Conservation (phyloP, 1,284 basidiomycete genomes). For the Entoloma clypeatum region DNA sequence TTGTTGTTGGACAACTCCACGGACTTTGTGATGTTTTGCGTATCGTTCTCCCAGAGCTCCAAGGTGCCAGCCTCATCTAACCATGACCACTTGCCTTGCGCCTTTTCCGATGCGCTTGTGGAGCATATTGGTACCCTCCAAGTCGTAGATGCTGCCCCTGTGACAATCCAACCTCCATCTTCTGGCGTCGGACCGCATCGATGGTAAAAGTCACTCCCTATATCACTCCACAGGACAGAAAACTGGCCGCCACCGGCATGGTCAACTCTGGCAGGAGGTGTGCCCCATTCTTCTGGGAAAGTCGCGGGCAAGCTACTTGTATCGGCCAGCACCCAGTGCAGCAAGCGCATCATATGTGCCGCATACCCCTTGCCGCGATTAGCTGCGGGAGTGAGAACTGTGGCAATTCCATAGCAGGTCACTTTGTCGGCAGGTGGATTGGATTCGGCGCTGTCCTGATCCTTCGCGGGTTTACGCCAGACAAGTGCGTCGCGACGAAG, state of each 20-base stretch:
- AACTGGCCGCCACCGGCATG: slow-evolving; percentile 34
- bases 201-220: slow-evolving; percentile 53
- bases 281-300: slow-evolving; percentile 37
- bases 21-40: slow-evolving; percentile 25
- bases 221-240: slow-evolving; percentile 62
- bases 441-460: slow-evolving; percentile 3
- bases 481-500: slow-evolving; percentile 31
- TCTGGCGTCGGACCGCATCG: slow-evolving; percentile 37
- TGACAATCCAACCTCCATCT: slow-evolving; percentile 47
- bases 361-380: slow-evolving; percentile 49
- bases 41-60: slow-evolving; percentile 33
- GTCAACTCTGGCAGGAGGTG: slow-evolving; percentile 25
- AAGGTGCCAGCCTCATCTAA: slow-evolving; percentile 29
- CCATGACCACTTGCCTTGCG: slow-evolving; percentile 28
- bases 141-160: slow-evolving; percentile 38
- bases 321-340: slow-evolving; percentile 48
- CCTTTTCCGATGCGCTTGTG: not conserved
- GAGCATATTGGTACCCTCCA: slow-evolving; percentile 32
- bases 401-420: slow-evolving; percentile 43
- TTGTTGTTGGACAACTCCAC: slow-evolving; percentile 21
- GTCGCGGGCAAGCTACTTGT: slow-evolving; percentile 19
- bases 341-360: slow-evolving; percentile 47
- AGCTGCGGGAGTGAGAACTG: slow-evolving; percentile 44
- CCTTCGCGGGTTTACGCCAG: slow-evolving; percentile 5
- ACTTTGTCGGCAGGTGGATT: slow-evolving; percentile 22